Evolutionary conservation across 2,329 filamentous ascomycete species (phyloP).

Genomic region (Nothopassalora personata): DNA sequence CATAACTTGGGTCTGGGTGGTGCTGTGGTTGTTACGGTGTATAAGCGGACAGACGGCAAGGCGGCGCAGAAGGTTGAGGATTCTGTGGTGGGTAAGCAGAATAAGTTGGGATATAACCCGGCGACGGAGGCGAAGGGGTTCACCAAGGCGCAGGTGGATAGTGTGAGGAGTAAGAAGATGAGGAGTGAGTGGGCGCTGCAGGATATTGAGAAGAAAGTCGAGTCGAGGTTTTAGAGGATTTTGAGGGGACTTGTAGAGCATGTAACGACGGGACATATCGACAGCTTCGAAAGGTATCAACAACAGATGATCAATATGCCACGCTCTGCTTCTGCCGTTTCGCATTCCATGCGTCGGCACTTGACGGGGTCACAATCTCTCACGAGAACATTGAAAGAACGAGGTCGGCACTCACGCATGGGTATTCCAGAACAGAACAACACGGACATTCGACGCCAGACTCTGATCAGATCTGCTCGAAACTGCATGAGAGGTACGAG

Average conservation of each 20-base stretch:
- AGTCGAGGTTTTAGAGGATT: slow-evolving; percentile 56
- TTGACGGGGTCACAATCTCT: background rate
- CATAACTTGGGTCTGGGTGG: slow-evolving; percentile 91
- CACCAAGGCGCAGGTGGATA: slow-evolving; percentile 66
- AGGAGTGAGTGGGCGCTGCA: slow-evolving; percentile 68
- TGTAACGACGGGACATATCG: background rate
- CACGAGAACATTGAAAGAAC: too few relatives aligned
- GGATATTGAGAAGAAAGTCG: slow-evolving; percentile 67
- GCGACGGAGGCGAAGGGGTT: slow-evolving; percentile 84
- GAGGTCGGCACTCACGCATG: too few relatives aligned
- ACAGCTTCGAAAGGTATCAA: background rate
- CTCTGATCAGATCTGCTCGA: too few relatives aligned
- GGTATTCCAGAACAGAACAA: too few relatives aligned
- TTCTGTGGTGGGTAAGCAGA: slow-evolving; percentile 59
- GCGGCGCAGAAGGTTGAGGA: slow-evolving; percentile 56
- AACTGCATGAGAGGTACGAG: too few relatives aligned
- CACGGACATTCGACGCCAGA: too few relatives aligned
- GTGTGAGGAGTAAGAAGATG: slow-evolving; percentile 63
- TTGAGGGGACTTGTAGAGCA: background rate
- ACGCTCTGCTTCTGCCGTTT: background rate
- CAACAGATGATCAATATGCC: background rate
- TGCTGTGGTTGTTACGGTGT: slow-evolving; percentile 83
- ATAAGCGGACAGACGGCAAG: slow-evolving; percentile 73
- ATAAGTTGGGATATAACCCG: slow-evolving; percentile 83
- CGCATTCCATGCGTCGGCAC: background rate